A percentile compares a stretch with the other conserved stretches of the same genome.
Evolutionary conservation across 1,139 yeast genomes (phyloP).

Genomic region (Candida sp.): DNA sequence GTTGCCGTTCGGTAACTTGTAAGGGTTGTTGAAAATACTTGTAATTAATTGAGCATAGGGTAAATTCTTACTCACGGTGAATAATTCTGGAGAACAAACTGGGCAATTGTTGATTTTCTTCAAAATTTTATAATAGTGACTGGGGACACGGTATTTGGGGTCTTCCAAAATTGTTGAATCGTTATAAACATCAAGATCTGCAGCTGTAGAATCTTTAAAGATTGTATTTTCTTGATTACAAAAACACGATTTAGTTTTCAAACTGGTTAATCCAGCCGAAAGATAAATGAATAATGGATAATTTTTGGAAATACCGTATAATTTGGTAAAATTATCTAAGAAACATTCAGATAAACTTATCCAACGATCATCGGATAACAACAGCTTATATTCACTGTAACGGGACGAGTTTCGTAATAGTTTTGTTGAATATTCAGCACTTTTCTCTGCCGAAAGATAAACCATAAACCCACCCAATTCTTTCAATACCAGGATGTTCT

Average conservation of each 20-base stretch:
- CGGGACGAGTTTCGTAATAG: conserved; percentile 26
- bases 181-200: not conserved
- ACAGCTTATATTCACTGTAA: conserved; percentile 30
- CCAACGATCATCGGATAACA: conserved; percentile 66
- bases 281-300: conserved; percentile 66
- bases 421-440: conserved; percentile 20
- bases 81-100: conserved; percentile 73
- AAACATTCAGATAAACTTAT: conserved; percentile 58
- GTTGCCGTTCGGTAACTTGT: conserved; percentile 78
- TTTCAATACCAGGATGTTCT: conserved; percentile 29
- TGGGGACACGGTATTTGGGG: conserved; percentile 35
- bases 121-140: conserved; percentile 34
- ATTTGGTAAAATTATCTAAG: conserved; percentile 56
- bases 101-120: conserved; percentile 63
- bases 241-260: conserved; percentile 73
- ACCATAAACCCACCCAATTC: conserved; percentile 41
- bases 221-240: conserved; percentile 40
- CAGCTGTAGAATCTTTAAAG: conserved; percentile 13
- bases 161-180: conserved; percentile 18
- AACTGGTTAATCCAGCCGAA: conserved; percentile 73
- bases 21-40: conserved; percentile 74
- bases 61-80: conserved; percentile 49
- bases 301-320: conserved; percentile 68
- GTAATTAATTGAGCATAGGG: conserved; percentile 82
- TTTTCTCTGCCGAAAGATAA: conserved; percentile 23